Base-by-base conservation (phyloP, 2,329 filamentous ascomycete genomes). In the Sporothrix phasma region DNA sequence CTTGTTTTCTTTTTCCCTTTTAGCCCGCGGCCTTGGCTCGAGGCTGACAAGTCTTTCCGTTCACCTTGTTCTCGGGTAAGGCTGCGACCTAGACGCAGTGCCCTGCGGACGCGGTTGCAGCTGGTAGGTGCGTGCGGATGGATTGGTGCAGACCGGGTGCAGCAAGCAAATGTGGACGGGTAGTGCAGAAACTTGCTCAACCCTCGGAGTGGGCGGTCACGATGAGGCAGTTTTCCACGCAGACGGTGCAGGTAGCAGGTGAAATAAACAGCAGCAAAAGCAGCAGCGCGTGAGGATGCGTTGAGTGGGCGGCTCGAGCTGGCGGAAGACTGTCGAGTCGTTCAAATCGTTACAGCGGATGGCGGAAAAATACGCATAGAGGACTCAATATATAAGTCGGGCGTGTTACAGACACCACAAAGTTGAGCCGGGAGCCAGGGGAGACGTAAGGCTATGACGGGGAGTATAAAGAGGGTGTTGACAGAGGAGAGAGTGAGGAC, bases 131-230 rank as follows among this genome's bases (percentile, higher is more conserved):
- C 46, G 17, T 15, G 17, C 46, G 46, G 22, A 13, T 29, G 46
- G 47, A 34, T 11, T 5, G 39, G 15, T 41, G 19, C 45, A 47
- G 45, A 47, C 2, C 10, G 47, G n/a, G n/a, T n/a, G n/a, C n/a
- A 7, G 51, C 31, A 22, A 15, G 11, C 43, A 17, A 45, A 31
- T 47, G 58, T n/a, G 29, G 41, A 58, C 17, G n/a, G n/a, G n/a
- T n/a, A 24, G 22, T n/a, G 51, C 64, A 65, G 54, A 63, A 65
- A 65, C 64, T 61, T 65, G 64, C 64, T 65, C 64, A 65, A 53
- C 51, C 26, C 17, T 19, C 6, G 34, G 43, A 37, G 53, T 60
- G 62, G 54, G 63, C 37, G 54, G 56, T 53, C 37, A 60, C 51
- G 53, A 45, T 43, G 53, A 64, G 62, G 43, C 62, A 59, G 53